phyloP scores from a whole-genome alignment of 257 asterid species.

The Nicotiana tomentosiformis region DNA sequence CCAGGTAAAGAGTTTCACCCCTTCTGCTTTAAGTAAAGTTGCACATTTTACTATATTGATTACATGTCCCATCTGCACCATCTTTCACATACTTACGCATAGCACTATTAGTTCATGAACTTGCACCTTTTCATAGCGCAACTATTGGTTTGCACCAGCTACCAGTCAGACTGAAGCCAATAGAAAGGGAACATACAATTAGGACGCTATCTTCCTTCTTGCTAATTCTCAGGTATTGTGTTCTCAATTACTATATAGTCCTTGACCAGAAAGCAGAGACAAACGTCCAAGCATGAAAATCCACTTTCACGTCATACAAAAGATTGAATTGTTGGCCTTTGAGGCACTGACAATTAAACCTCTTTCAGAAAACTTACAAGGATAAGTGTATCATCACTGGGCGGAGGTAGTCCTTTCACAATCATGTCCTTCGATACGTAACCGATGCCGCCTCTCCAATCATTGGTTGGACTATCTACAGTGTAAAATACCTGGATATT shows the following conservation, averaged over 20 bases:
- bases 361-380: slow-evolving; percentile 59
- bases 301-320: not conserved
- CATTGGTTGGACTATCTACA: slow-evolving; percentile 77
- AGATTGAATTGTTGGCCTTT: slow-evolving; percentile 5
- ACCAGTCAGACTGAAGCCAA: no score
- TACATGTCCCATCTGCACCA: not conserved
- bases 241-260: not conserved
- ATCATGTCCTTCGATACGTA: slow-evolving; percentile 77
- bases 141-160: no score
- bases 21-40: not conserved
- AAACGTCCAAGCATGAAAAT: not conserved
- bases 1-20: not conserved
- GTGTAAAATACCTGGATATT: slow-evolving; percentile 70
- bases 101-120: not conserved
- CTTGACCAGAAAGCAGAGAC: not conserved
- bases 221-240: no score
- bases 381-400: slow-evolving; percentile 72
- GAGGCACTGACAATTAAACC: slow-evolving; percentile 4
- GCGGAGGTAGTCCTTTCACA: slow-evolving; percentile 83
- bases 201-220: no score
- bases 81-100: not conserved
- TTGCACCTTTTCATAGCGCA: not conserved
- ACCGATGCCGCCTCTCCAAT: slow-evolving; percentile 88
- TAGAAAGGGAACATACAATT: no score
- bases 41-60: not conserved